Conservation (phyloP, 2,329 filamentous ascomycete genomes). For the Scedosporium apiospermum region DNA sequence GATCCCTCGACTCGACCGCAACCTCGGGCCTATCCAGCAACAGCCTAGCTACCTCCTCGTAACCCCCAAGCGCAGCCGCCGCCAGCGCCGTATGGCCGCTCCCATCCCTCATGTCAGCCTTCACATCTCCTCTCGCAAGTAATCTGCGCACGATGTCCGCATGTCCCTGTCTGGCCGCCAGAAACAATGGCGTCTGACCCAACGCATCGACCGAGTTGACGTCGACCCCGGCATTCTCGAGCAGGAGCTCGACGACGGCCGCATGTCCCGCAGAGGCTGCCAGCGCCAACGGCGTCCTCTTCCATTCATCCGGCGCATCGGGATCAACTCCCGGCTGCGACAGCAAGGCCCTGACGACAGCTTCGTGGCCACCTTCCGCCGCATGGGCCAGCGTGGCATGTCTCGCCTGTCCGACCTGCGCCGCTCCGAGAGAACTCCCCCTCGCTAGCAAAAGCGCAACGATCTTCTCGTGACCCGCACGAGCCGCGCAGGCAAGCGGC, state of each 20-base stretch:
- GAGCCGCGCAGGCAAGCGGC: slow-evolving; percentile 8
- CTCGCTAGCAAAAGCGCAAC: slow-evolving; percentile 9
- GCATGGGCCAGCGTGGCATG: not conserved
- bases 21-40: not conserved
- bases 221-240: slow-evolving; percentile 1
- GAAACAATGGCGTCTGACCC: slow-evolving; percentile 8
- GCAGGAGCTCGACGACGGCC: slow-evolving; percentile 11
- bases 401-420: not conserved
- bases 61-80: slow-evolving; percentile 4
- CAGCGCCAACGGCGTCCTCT: slow-evolving; percentile 9
- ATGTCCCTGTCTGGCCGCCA: slow-evolving; percentile 4
- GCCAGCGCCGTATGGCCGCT: slow-evolving; percentile 7
- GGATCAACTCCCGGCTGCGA: not conserved
- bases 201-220: slow-evolving; percentile 3
- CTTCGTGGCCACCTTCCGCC: slow-evolving; percentile 1
- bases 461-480: slow-evolving; percentile 5
- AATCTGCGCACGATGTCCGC: not conserved
- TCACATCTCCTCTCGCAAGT: slow-evolving; percentile 1
- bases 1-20: not conserved
- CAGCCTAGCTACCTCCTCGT: slow-evolving; percentile 3
- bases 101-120: not conserved
- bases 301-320: not conserved
- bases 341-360: not conserved
- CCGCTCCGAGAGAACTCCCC: not conserved
- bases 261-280: slow-evolving; percentile 15